A percentile compares a stretch with the other conserved stretches of the same genome.
phyloP scores from a whole-genome alignment of 2,329 filamentous ascomycete genomes.

The Phialocephala sp. region DNA sequence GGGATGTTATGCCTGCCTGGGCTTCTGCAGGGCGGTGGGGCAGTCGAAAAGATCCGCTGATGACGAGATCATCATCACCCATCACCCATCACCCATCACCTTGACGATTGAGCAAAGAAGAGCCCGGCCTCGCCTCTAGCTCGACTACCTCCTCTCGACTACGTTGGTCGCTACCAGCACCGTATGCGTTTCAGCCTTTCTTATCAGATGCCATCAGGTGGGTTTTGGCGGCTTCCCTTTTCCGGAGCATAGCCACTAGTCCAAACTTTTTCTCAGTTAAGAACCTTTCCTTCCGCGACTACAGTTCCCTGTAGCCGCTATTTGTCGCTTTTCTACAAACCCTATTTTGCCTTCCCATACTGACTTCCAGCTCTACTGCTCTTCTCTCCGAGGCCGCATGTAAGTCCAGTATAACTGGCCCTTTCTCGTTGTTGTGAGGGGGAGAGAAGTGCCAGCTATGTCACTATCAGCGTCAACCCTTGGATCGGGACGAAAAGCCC shows the following conservation, averaged over 20 bases:
- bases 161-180: too few species aligned
- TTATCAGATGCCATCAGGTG: background rate
- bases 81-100: background rate
- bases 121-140: background rate
- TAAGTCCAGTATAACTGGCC: background rate
- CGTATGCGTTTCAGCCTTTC: background rate
- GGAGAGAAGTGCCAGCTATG: conserved; percentile 28
- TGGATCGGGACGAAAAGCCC: conserved; percentile 31
- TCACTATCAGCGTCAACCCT: conserved; percentile 31
- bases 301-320: background rate
- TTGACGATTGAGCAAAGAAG: background rate
- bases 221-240: background rate
- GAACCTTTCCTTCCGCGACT: background rate
- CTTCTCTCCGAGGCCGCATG: background rate
- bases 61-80: too few species aligned
- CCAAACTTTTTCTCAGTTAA: background rate
- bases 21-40: background rate
- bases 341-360: background rate
- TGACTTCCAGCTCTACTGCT: background rate
- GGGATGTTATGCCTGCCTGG: background rate
- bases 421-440: conserved; percentile 4
- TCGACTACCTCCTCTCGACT: background rate
- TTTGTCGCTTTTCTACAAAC: background rate
- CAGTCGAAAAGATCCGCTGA: background rate
- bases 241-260: background rate